phyloP scores from a whole-genome alignment of 257 asterid genomes.

The Solanum sparsipilum region DNA sequence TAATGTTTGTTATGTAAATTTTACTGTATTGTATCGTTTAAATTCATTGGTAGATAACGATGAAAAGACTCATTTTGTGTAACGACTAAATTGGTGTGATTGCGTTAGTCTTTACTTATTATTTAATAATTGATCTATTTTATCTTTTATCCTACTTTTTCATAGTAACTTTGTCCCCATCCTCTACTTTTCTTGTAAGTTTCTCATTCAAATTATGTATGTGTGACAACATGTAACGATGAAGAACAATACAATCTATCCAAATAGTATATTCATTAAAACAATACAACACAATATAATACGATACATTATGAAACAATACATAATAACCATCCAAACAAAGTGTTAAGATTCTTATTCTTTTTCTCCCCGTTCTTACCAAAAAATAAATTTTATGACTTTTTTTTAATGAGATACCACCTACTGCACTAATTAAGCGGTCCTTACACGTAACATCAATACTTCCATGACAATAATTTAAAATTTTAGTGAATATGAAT shows the following conservation, averaged over 20 bases:
- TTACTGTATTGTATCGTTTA: too few species aligned
- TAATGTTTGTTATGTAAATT: accelerated
- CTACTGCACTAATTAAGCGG: not conserved
- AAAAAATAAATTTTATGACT: too few species aligned
- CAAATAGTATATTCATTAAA: too few species aligned
- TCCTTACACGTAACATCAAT: not conserved
- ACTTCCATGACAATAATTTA: not conserved
- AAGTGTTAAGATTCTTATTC: not conserved
- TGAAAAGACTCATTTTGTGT: not conserved
- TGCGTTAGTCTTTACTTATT: not conserved
- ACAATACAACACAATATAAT: too few species aligned
- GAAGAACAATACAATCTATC: too few species aligned
- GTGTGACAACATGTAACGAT: not conserved
- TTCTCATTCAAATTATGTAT: too few species aligned
- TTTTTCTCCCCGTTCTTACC: not conserved
- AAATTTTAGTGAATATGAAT: not conserved
- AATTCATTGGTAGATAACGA: not conserved
- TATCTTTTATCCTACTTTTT: not conserved
- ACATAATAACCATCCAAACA: too few species aligned
- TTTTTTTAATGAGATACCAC: not conserved
- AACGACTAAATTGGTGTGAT: too few species aligned
- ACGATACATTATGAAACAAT: too few species aligned
- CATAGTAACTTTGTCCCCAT: not conserved
- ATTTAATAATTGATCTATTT: too few species aligned
- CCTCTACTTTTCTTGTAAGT: not conserved